Evolutionary conservation across 1,284 basidiomycete genomes (phyloP).

Genomic region (Apiotrichum montevideense): DNA sequence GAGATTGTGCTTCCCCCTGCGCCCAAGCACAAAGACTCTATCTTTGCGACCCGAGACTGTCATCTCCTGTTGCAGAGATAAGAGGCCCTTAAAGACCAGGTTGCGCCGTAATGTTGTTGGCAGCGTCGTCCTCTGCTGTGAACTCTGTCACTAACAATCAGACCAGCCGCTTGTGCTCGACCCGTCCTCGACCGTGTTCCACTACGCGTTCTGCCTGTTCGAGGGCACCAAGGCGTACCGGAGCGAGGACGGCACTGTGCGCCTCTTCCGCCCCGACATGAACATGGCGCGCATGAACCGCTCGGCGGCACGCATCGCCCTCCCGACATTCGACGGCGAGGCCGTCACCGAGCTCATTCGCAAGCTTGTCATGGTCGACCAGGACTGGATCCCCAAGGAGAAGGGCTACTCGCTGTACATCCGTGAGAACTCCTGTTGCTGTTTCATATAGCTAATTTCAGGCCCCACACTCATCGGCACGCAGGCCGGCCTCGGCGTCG

Average conservation of each 20-base stretch:
- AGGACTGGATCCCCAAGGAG: slow-evolving; percentile 86
- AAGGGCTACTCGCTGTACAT: slow-evolving; percentile 89
- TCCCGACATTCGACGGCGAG: slow-evolving; percentile 68
- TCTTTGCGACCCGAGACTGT: too few relatives aligned
- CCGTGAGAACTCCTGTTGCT: slow-evolving; percentile 45
- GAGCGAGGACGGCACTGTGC: slow-evolving; percentile 67
- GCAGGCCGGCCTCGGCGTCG: slow-evolving; percentile 79
- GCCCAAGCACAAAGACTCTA: too few relatives aligned
- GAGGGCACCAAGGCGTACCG: slow-evolving; percentile 97
- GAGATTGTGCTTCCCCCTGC: too few relatives aligned
- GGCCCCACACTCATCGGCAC: slow-evolving; percentile 70
- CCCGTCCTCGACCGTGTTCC: slow-evolving; percentile 81
- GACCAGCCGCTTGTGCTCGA: slow-evolving; percentile 70
- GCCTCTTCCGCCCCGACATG: slow-evolving; percentile 94
- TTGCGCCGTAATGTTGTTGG: too few relatives aligned
- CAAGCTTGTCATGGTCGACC: slow-evolving; percentile 77
- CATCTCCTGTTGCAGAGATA: too few relatives aligned
- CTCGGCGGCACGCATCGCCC: slow-evolving; percentile 46
- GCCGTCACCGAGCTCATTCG: slow-evolving; percentile 79
- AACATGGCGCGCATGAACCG: slow-evolving; percentile 73
- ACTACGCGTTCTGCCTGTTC: slow-evolving; percentile 77
- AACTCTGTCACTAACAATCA: slow-evolving; percentile 29
- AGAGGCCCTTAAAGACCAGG: too few relatives aligned
- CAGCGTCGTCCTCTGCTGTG: not conserved
- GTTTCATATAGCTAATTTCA: slow-evolving; percentile 5